A percentile compares a stretch with the other conserved stretches of the same genome.
Evolutionary conservation across 306 rosid genomes (phyloP).

Genomic region (Rosa lucieae): DNA sequence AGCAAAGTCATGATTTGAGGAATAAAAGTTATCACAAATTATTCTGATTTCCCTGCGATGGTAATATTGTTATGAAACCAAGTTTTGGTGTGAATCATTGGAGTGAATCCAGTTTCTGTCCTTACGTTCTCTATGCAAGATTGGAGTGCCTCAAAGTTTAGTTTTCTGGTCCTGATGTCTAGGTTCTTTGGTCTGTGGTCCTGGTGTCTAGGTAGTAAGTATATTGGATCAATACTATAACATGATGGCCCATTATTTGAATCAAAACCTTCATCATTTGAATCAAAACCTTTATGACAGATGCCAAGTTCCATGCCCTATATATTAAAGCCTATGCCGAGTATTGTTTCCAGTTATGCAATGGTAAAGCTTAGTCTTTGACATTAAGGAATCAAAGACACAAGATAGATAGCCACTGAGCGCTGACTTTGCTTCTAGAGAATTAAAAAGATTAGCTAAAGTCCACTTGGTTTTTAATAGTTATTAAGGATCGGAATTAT

Average conservation of each 20-base stretch:
- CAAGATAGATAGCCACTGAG: not conserved
- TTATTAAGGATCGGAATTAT: not conserved
- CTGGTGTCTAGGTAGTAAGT: not conserved
- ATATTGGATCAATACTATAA: not conserved
- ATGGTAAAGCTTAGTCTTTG: not conserved
- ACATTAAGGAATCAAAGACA: not conserved
- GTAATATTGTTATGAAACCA: not conserved
- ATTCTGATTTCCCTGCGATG: not conserved
- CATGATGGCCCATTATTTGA: not conserved
- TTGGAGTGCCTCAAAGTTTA: not conserved
- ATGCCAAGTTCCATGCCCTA: not conserved
- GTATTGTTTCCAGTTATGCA: constrained; percentile 4
- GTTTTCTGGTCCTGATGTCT: not conserved
- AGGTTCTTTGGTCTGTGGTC: not conserved
- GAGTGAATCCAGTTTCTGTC: not conserved
- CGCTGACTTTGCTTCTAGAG: not conserved
- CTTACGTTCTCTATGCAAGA: not conserved
- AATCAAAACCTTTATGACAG: not conserved
- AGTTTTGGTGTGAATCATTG: not conserved
- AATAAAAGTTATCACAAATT: not conserved
- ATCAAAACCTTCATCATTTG: not conserved
- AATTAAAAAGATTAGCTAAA: not conserved
- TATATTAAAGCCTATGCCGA: not conserved
- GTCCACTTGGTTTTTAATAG: not conserved
- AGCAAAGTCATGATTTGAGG: not conserved